phyloP scores from a whole-genome alignment of 306 rosid species.

The Begonia loranthoides region DNA sequence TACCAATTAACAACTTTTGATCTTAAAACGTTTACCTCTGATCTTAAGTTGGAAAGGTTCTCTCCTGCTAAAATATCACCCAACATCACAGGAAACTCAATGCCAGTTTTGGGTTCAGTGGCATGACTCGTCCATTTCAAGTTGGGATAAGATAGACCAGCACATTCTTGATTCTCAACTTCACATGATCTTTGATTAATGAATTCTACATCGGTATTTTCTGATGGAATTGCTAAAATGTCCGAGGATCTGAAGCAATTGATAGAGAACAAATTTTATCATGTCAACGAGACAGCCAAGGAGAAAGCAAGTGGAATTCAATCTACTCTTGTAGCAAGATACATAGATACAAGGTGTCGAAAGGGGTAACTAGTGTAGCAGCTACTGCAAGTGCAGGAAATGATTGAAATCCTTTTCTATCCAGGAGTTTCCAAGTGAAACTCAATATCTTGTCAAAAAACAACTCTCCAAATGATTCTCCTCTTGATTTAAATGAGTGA shows the following conservation, averaged over 20 bases:
- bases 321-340: slow-evolving; percentile 9
- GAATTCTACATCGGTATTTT: slow-evolving; percentile 30
- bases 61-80: slow-evolving; percentile 33
- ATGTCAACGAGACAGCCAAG: neutral
- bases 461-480: slow-evolving; percentile 14
- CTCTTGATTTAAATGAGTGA: slow-evolving; percentile 30
- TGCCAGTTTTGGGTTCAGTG: slow-evolving; percentile 83
- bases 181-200: slow-evolving; percentile 44
- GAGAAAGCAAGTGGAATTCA: slow-evolving; percentile 3
- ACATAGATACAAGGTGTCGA: slow-evolving; percentile 41
- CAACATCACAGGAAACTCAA: slow-evolving; percentile 69
- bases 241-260: slow-evolving; percentile 53
- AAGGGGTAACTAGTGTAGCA: slow-evolving; percentile 66
- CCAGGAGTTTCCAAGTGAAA: slow-evolving; percentile 26
- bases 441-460: slow-evolving; percentile 42
- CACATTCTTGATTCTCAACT: slow-evolving; percentile 38
- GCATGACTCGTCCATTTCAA: slow-evolving; percentile 43
- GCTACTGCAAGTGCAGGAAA: slow-evolving; percentile 48
- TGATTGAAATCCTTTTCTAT: slow-evolving; percentile 42
- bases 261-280: slow-evolving; percentile 9
- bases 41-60: slow-evolving; percentile 32
- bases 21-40: slow-evolving; percentile 53
- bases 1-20: neutral
- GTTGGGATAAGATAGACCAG: slow-evolving; percentile 25
- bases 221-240: slow-evolving; percentile 36